Percentiles rank a stretch among this genome's conserved stretches.
phyloP scores from a whole-genome alignment of 2,329 filamentous ascomycete species.

The Clonostachys chloroleuca region DNA sequence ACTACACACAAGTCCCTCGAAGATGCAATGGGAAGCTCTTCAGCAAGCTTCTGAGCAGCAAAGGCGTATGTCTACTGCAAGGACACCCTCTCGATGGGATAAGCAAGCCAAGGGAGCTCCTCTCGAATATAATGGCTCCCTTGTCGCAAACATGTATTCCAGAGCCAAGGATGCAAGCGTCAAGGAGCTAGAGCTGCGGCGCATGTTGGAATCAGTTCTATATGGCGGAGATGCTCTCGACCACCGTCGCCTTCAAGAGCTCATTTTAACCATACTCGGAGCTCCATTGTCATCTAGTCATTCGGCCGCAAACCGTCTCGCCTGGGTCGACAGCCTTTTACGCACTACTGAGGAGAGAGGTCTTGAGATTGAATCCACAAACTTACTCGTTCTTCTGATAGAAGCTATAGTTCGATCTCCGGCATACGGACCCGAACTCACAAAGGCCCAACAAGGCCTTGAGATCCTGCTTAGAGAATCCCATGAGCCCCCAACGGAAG shows the following conservation, averaged over 20 bases:
- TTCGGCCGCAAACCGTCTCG: conserved; percentile 19
- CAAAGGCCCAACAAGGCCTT: conserved; percentile 35
- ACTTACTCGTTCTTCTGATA: conserved; percentile 44
- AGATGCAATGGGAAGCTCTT: conserved; percentile 26
- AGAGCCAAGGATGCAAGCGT: neutral
- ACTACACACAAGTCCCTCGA: conserved; percentile 18
- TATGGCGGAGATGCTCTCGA: conserved; percentile 26
- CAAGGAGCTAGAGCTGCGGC: too few relatives aligned
- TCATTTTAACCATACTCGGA: conserved; percentile 32
- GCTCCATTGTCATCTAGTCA: conserved; percentile 10
- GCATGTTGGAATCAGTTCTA: conserved; percentile 27
- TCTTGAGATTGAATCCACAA: conserved; percentile 32
- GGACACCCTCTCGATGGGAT: neutral
- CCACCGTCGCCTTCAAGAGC: conserved; percentile 23
- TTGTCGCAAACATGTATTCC: neutral
- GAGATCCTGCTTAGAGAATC: conserved; percentile 35
- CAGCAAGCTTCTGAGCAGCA: conserved; percentile 24
- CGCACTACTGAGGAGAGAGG: conserved; percentile 39
- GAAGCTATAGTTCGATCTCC: conserved; percentile 27
- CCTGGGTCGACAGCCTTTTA: conserved; percentile 36
- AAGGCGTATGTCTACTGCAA: conserved; percentile 7
- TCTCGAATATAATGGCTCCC: too few relatives aligned
- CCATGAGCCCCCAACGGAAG: conserved; percentile 27
- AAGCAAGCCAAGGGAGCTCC: conserved; percentile 3
- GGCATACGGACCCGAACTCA: conserved; percentile 21